Base-by-base conservation (phyloP, 1,139 yeast genomes). In the Groenewaldozyma sp. region DNA sequence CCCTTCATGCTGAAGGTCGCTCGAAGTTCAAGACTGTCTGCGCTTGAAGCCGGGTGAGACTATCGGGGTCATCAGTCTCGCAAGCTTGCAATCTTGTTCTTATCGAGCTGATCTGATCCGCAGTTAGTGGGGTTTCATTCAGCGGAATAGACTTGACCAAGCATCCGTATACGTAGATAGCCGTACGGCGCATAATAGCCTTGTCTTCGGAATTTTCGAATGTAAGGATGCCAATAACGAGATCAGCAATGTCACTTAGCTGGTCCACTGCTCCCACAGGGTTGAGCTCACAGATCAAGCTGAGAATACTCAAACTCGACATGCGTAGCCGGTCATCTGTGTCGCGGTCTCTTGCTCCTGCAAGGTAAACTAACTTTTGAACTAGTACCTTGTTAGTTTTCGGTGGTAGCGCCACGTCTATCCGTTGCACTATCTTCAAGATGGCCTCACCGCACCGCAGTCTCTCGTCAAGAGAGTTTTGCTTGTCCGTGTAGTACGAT, bases 241-340 rank as follows among this genome's bases (percentile, higher is more conserved):
- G 78, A 54, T 86, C 95, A 34, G 84, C 59, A 6, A 79, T 70
- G 43, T 78, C 81, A 1, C 59, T 60, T 21, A 86, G 59, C 40
- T 65, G 60, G 1, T 59, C 57, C 0, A 67, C 44, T 2, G 83
- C 54, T 0, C 82, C 83, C 2, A 65, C 46, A 0, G 86, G 78
- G 48, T 78, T 76, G 2, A 65, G 65, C 45, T 74, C 74, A 52
- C 87, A 74, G 26, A 82, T 42, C 2, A 48, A 41, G 17, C 95
- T 95, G 16, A 88, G 59, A 13, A 91, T 59, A 1, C 95, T 83
- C 76, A 87, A 71, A 0, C 95, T 76, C 1, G 96, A 87, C 82
- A 86, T 80, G 49, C 96, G 67, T 32, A 86, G 51, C 34, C 79
- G 69, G 41, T 70, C 66, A 49, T 86, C 95, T 3, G 58, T 51